A percentile compares a stretch with the other conserved stretches of the same genome.
Evolutionary conservation across 176 grass and related monocot species (phyloP).

Genomic region (Raddia guianensis): DNA sequence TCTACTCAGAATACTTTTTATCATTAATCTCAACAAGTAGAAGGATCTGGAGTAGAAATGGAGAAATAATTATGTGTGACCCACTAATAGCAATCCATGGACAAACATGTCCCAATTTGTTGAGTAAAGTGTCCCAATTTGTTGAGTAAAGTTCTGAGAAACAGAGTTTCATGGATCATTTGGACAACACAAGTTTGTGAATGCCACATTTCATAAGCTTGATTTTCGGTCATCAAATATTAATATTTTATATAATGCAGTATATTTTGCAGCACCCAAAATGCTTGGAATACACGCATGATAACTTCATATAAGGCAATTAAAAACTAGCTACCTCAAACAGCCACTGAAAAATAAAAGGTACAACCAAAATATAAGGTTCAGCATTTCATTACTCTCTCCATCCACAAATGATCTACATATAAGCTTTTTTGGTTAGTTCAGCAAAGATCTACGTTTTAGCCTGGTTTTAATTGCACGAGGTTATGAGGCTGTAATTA

Average conservation of each 20-base stretch:
- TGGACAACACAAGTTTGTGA: neutral
- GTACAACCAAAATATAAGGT: neutral
- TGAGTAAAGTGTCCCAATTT: neutral
- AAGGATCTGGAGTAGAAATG: constrained; percentile 17
- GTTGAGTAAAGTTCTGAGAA: neutral
- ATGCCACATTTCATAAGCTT: neutral
- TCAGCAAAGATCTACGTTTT: no score
- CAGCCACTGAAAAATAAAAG: neutral
- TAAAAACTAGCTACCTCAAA: constrained; percentile 3
- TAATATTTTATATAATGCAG: neutral
- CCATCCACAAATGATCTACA: no score
- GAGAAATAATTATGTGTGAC: neutral
- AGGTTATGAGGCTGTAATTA: no score
- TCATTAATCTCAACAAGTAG: neutral
- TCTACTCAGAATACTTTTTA: neutral
- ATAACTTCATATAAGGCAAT: neutral
- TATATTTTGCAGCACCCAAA: neutral
- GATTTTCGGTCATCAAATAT: neutral
- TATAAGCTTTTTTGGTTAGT: no score
- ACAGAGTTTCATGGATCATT: neutral
- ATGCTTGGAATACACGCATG: neutral
- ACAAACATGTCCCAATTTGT: neutral
- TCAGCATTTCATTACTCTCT: neutral
- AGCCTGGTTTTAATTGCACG: no score
- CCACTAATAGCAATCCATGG: neutral